These are phyloP conservation scores for Vanrija pseudolonga DNA, from an alignment of 1,284 basidiomycete genomes.

Conservation along the genomic window DNA sequence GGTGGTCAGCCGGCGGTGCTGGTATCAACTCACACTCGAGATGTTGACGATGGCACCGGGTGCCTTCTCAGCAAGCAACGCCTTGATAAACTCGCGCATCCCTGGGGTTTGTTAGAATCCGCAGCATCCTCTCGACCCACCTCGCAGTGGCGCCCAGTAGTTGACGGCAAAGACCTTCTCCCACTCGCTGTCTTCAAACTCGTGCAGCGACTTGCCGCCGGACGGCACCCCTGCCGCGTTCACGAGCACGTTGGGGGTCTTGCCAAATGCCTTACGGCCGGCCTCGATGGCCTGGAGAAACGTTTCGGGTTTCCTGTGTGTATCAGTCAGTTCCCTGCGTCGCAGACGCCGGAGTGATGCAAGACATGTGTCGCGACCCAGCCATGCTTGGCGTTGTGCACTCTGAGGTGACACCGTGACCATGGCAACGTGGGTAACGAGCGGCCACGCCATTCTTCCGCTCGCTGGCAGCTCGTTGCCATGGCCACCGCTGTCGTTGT, in stretches of 20 bases:
- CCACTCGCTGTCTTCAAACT: no score
- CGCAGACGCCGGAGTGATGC: no score
- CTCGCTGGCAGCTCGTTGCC: no score
- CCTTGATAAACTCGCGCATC: slow-evolving; percentile 3
- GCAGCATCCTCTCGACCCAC: no score
- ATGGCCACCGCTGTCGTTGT: no score
- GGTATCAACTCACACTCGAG: background rate
- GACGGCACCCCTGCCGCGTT: slow-evolving; percentile 2
- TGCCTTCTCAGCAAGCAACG: background rate
- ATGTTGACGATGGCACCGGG: slow-evolving; percentile 7
- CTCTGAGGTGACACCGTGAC: no score
- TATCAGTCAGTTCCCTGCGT: no score
- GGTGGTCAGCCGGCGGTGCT: background rate
- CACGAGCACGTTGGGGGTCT: slow-evolving; percentile 1
- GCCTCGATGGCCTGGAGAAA: background rate
- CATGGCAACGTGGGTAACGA: no score
- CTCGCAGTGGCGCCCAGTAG: background rate
- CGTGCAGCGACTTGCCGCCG: no score
- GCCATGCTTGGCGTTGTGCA: no score
- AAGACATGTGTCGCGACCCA: no score
- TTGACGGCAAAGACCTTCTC: slow-evolving; percentile 2
- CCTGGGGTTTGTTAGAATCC: background rate
- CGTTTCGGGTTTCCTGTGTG: background rate
- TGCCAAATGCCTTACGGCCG: background rate
- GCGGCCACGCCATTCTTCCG: no score